Percentiles rank a stretch among this genome's conserved stretches.
These are phyloP conservation scores for Colletotrichum aenigma DNA, from an alignment of 2,329 filamentous ascomycete genomes.

Conservation along the genomic window DNA sequence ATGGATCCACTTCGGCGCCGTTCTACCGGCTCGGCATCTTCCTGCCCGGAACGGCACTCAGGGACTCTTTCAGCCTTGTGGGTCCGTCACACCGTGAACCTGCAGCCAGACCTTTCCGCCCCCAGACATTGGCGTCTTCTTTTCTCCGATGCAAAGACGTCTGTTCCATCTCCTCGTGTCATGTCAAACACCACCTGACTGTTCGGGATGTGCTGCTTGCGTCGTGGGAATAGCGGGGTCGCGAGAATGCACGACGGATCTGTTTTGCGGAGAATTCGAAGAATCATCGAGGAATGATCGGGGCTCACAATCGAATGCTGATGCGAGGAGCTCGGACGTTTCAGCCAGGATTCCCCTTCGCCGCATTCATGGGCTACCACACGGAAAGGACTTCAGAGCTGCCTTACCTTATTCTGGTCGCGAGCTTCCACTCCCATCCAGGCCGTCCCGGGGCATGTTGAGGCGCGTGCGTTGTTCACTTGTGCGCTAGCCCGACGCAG, in stretches of 20 bases:
- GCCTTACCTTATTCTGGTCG: neutral
- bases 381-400: neutral
- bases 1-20: conserved; percentile 2
- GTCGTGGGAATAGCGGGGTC: neutral
- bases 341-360: neutral
- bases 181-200: neutral
- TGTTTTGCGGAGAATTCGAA: neutral
- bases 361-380: rapidly evolving
- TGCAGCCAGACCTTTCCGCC: neutral
- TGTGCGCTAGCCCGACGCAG: neutral
- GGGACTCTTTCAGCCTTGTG: conserved; percentile 14
- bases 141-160: neutral
- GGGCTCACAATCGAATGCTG: neutral
- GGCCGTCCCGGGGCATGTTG: neutral
- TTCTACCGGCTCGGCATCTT: conserved; percentile 14
- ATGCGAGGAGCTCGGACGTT: neutral
- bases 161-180: neutral
- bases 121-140: neutral
- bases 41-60: neutral
- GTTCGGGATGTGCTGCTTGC: neutral
- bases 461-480: neutral
- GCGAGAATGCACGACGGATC: neutral
- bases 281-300: neutral
- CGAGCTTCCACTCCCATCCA: neutral
- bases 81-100: neutral